A percentile compares a stretch with the other conserved stretches of the same genome.
These are phyloP conservation scores for Immersiporthe knoxdaviesiana DNA, from an alignment of 2,329 filamentous ascomycete genomes.

Conservation along the genomic window DNA sequence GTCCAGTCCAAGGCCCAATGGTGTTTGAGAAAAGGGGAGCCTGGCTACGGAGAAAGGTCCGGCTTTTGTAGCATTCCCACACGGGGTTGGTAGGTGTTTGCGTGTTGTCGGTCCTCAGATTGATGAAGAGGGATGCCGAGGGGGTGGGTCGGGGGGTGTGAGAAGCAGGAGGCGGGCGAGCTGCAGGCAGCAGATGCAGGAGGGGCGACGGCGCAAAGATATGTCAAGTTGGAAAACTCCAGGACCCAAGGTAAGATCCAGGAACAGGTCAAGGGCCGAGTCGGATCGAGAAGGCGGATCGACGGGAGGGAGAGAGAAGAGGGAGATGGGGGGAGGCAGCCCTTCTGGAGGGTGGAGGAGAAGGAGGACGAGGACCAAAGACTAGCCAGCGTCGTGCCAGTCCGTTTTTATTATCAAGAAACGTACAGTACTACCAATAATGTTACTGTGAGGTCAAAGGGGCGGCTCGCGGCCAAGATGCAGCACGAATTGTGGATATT, in stretches of 20 bases:
- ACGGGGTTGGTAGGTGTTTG: constrained; percentile 8
- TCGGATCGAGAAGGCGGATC: background rate
- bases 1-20: constrained; percentile 12
- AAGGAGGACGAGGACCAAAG: constrained; percentile 7
- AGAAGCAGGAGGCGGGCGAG: background rate
- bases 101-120: constrained; percentile 7
- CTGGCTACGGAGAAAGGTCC: constrained; percentile 14
- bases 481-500: constrained; percentile 11
- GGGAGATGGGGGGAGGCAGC: background rate
- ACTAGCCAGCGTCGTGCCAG: constrained; percentile 25
- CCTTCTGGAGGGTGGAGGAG: background rate
- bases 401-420: constrained; percentile 1
- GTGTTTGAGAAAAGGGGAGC: constrained; percentile 2
- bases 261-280: background rate
- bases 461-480: constrained; percentile 25
- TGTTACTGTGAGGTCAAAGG: constrained; percentile 24
- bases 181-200: constrained; percentile 12
- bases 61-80: constrained; percentile 5
- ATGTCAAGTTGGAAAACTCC: constrained; percentile 8
- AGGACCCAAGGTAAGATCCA: constrained; percentile 1
- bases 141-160: too few relatives aligned
- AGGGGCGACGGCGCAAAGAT: constrained; percentile 18
- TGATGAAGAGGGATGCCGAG: constrained; percentile 8
- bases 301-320: background rate
- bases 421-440: background rate